Conservation (phyloP, 2,329 filamentous ascomycete genomes). For the Fusarium sp. region DNA sequence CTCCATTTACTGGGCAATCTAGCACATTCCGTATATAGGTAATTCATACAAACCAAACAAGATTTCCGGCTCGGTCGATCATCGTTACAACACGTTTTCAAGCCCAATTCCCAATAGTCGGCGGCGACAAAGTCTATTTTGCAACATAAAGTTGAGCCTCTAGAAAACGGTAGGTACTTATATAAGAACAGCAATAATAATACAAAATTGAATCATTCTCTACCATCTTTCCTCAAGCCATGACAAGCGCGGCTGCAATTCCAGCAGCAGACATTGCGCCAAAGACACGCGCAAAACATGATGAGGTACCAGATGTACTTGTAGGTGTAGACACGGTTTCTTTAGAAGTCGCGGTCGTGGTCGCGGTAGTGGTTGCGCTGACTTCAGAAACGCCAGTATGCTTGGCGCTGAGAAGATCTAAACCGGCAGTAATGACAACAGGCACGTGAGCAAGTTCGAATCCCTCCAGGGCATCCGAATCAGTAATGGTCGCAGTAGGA, state of each 20-base stretch:
- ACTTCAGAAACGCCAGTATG: slow-evolving; percentile 9
- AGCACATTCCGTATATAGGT: too few species aligned
- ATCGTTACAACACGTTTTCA: too few species aligned
- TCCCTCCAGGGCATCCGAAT: not conserved
- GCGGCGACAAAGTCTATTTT: too few species aligned
- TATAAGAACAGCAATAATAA: not conserved
- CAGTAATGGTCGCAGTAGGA: slow-evolving; percentile 4
- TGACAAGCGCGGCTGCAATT: not conserved
- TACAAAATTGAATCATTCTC: accelerated
- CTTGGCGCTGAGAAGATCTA: slow-evolving; percentile 18
- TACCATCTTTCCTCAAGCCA: not conserved
- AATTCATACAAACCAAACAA: too few species aligned
- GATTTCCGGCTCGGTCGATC: too few species aligned
- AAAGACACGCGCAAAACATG: slow-evolving; percentile 4
- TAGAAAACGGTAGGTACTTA: too few species aligned
- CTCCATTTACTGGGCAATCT: too few species aligned
- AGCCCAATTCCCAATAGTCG: too few species aligned
- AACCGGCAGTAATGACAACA: slow-evolving; percentile 16
- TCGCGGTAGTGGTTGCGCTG: not conserved
- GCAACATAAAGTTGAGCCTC: too few species aligned
- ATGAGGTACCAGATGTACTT: slow-evolving; percentile 2
- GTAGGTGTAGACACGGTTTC: not conserved
- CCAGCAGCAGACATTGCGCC: slow-evolving; percentile 10
- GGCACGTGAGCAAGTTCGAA: not conserved
- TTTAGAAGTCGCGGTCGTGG: not conserved